Conservation (phyloP, 108 stramenopile species). For the Cylindrotheca fusiformis region DNA sequence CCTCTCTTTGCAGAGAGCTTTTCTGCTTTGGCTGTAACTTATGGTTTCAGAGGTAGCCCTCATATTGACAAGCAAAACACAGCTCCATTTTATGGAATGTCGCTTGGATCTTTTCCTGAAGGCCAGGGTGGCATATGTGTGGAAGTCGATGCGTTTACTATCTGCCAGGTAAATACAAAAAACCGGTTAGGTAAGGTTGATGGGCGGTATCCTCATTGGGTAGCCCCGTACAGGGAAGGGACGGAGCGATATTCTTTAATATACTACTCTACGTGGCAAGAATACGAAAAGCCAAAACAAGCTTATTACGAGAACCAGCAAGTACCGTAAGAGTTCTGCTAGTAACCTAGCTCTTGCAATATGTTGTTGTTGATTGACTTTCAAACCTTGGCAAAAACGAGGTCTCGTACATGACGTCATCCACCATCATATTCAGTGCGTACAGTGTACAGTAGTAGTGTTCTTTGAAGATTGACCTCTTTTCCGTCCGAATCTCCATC, state of each 20-base stretch:
- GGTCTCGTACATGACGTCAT: too few species aligned
- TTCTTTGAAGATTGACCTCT: too few species aligned
- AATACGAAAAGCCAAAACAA: neutral
- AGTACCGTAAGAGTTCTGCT: too few species aligned
- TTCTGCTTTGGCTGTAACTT: slow-evolving; percentile 64
- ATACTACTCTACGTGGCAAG: neutral
- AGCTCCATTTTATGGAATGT: slow-evolving; percentile 66
- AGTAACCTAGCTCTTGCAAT: too few species aligned
- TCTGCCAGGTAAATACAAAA: slow-evolving; percentile 55
- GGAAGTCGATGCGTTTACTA: slow-evolving; percentile 40
- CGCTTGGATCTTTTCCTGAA: slow-evolving; percentile 50
- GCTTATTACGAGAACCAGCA: neutral
- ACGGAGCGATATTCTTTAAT: neutral
- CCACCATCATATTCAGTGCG: too few species aligned
- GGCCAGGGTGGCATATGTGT: slow-evolving; percentile 53
- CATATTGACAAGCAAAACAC: slow-evolving; percentile 71
- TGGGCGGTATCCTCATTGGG: slow-evolving; percentile 73
- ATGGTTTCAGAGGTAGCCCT: slow-evolving; percentile 57
- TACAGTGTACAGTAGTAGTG: too few species aligned
- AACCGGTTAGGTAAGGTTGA: slow-evolving; percentile 62
- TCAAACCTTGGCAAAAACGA: too few species aligned
- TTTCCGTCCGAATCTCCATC: too few species aligned
- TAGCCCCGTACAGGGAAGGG: slow-evolving; percentile 35
- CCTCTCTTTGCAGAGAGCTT: slow-evolving; percentile 43
- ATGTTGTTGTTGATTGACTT: too few species aligned